Evolutionary conservation across 2,329 filamentous ascomycete genomes (phyloP).

Genomic region (Pseudocercospora vitis): DNA sequence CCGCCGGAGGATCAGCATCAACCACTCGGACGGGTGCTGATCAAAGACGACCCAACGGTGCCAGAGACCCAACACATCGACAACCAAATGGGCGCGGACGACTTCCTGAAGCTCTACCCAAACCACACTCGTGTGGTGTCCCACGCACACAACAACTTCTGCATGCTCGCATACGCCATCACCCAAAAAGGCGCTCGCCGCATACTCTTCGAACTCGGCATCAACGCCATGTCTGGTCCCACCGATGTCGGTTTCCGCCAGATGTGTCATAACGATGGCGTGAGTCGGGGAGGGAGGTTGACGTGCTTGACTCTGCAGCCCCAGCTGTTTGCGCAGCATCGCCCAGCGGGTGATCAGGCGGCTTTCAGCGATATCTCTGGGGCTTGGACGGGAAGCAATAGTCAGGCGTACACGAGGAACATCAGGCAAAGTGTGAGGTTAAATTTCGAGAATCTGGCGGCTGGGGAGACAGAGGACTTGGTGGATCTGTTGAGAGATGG

Average conservation of each 20-base stretch:
- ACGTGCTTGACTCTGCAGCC: slow-evolving; percentile 47
- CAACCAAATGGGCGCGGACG: slow-evolving; percentile 26
- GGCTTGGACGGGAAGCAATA: slow-evolving; percentile 36
- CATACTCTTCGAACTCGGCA: slow-evolving; percentile 46
- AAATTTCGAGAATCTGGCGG: slow-evolving; percentile 44
- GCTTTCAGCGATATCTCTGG: slow-evolving; percentile 45
- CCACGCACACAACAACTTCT: slow-evolving; percentile 43
- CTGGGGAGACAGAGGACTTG: slow-evolving; percentile 33
- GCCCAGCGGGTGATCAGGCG: slow-evolving; percentile 40
- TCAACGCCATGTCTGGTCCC: slow-evolving; percentile 44
- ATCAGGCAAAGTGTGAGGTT: slow-evolving; percentile 45
- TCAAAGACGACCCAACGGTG: slow-evolving; percentile 25
- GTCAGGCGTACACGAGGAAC: slow-evolving; percentile 38
- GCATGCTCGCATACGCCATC: slow-evolving; percentile 49
- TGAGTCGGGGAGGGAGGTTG: slow-evolving; percentile 36
- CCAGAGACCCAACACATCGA: slow-evolving; percentile 25
- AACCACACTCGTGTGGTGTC: slow-evolving; percentile 49
- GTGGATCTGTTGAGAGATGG: background rate
- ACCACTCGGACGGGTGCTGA: slow-evolving; percentile 21
- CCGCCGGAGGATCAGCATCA: slow-evolving; percentile 11
- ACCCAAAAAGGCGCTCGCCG: slow-evolving; percentile 46
- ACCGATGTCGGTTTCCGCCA: slow-evolving; percentile 39
- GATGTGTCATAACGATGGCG: slow-evolving; percentile 34
- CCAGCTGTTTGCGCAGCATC: slow-evolving; percentile 50
- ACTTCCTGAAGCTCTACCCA: slow-evolving; percentile 22